Conservation (phyloP, 83 land plant species). For the Isoetes engelmannii region DNA sequence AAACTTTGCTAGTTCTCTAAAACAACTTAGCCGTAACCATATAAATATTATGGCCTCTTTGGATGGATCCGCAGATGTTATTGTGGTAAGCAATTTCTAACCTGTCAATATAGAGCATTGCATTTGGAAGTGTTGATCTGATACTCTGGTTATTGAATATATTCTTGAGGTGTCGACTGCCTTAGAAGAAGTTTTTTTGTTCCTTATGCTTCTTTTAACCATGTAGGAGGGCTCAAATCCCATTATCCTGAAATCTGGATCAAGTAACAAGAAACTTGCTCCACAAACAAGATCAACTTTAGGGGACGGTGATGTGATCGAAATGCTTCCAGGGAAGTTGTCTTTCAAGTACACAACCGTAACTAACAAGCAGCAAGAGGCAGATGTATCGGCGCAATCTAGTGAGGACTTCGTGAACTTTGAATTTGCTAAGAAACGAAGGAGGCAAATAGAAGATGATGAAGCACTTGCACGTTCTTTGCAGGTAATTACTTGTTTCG, state of each 20-base stretch:
- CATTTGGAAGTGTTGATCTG: background rate
- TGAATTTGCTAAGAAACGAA: constrained; percentile 21
- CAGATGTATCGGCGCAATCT: background rate
- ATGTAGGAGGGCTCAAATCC: constrained; percentile 71
- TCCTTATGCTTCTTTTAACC: background rate
- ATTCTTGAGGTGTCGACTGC: background rate
- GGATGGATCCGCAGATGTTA: constrained; percentile 40
- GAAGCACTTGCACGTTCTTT: constrained; percentile 39
- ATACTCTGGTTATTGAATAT: background rate
- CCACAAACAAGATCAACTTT: constrained; percentile 28
- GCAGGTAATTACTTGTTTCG: constrained; percentile 30
- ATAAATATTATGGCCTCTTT: constrained; percentile 32
- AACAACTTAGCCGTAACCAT: constrained; percentile 71
- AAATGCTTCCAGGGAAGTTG: constrained; percentile 64
- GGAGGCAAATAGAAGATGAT: constrained; percentile 36
- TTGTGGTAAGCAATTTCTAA: constrained; percentile 35
- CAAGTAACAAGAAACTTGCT: constrained; percentile 42
- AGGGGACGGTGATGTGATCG: constrained; percentile 49
- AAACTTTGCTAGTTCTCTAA: constrained; percentile 33
- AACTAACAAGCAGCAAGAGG: constrained; percentile 12
- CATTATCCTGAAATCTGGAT: constrained; percentile 43
- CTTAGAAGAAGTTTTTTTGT: background rate
- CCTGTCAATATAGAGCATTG: background rate
- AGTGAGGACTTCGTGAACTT: constrained; percentile 12
- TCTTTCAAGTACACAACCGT: constrained; percentile 40